Evolutionary conservation across 306 rosid genomes (phyloP).

Genomic region (Trifolium fragiferum): DNA sequence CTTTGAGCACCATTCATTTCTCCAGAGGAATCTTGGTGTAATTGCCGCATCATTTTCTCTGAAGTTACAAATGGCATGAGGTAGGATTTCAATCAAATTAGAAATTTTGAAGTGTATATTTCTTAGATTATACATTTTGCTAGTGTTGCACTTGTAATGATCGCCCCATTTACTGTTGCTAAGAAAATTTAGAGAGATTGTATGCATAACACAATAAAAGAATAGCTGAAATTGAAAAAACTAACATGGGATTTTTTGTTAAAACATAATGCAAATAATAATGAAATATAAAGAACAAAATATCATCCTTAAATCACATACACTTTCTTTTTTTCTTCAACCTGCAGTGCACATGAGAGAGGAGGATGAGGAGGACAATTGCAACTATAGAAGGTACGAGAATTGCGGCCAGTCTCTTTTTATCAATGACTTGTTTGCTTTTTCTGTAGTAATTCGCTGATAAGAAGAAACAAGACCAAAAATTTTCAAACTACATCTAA

Average conservation of each 20-base stretch:
- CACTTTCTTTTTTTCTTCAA: slow-evolving; percentile 32
- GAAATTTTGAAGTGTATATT: not conserved
- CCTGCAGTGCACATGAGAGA: not conserved
- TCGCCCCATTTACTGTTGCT: not conserved
- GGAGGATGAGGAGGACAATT: slow-evolving; percentile 29
- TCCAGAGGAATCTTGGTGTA: slow-evolving; percentile 28
- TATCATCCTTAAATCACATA: slow-evolving; percentile 2
- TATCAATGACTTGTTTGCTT: slow-evolving; percentile 3
- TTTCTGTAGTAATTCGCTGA: slow-evolving; percentile 41
- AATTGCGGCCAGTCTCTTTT: slow-evolving; percentile 1
- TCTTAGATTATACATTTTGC: not conserved
- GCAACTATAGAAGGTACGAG: slow-evolving; percentile 2
- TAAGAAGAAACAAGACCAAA: slow-evolving; percentile 3
- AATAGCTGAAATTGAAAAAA: too few relatives aligned
- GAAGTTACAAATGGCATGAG: slow-evolving; percentile 4
- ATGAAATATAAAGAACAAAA: not conserved
- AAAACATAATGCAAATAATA: not conserved
- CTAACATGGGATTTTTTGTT: not conserved
- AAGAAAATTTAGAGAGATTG: not conserved
- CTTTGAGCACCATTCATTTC: slow-evolving; percentile 12
- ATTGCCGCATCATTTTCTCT: slow-evolving; percentile 12
- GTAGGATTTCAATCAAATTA: slow-evolving; percentile 22
- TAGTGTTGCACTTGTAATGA: not conserved
- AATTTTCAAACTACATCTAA: not conserved
- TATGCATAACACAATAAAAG: too few relatives aligned